Conservation (phyloP, 495 filamentous ascomycete genomes). For the Xylaria intraflava region DNA sequence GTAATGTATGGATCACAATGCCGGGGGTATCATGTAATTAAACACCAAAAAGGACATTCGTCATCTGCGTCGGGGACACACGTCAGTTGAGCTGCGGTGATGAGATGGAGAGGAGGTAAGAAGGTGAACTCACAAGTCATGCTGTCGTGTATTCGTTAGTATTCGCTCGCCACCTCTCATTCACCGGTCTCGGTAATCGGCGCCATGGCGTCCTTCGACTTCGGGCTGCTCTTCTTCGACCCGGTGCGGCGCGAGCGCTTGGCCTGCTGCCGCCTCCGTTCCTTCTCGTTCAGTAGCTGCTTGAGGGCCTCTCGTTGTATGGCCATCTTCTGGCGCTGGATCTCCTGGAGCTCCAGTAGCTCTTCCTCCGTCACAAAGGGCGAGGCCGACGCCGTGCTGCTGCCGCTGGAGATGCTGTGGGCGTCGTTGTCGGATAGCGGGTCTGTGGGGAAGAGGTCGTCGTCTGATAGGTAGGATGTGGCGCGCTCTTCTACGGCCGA, state of each 20-base stretch:
- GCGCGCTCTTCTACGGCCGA: slow-evolving; percentile 34
- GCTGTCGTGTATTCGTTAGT: slow-evolving; percentile 15
- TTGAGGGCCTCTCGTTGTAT: slow-evolving; percentile 42
- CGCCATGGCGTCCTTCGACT: slow-evolving; percentile 41
- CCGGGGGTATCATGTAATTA: slow-evolving; percentile 9
- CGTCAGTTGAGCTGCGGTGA: not conserved
- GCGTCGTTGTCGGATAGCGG: slow-evolving; percentile 34
- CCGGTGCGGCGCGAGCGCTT: slow-evolving; percentile 28
- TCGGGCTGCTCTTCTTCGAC: slow-evolving; percentile 38
- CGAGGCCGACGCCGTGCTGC: slow-evolving; percentile 36
- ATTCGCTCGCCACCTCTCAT: slow-evolving; percentile 9
- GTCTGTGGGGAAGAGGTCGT: slow-evolving; percentile 39
- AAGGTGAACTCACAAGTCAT: slow-evolving; percentile 22
- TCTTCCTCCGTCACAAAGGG: slow-evolving; percentile 33
- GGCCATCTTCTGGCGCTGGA: slow-evolving; percentile 38
- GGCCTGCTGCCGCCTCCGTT: slow-evolving; percentile 31
- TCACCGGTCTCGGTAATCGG: slow-evolving; percentile 42
- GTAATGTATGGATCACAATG: not conserved
- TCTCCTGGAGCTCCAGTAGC: slow-evolving; percentile 35
- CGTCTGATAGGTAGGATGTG: slow-evolving; percentile 44
- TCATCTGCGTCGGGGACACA: not conserved
- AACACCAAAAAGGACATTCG: not conserved
- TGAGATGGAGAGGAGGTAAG: not conserved
- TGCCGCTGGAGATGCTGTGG: slow-evolving; percentile 39
- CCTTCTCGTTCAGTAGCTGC: slow-evolving; percentile 41